Evolutionary conservation across 1,284 basidiomycete genomes (phyloP).

Genomic region (Trametes hirsuta): DNA sequence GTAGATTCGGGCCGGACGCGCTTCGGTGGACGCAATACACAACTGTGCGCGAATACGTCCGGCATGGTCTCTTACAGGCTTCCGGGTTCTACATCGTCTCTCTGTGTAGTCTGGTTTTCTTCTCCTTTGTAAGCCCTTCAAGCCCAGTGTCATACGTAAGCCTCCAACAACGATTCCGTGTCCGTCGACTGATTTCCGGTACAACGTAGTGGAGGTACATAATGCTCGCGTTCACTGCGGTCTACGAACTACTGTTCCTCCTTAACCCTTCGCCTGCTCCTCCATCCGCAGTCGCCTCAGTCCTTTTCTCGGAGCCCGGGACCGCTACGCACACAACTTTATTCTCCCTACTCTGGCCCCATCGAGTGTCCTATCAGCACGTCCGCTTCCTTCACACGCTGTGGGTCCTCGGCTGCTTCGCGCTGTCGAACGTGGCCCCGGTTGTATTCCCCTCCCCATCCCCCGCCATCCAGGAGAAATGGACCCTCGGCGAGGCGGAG

Average conservation of each 20-base stretch:
- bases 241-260: slow-evolving; percentile 65
- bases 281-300: slow-evolving; percentile 26
- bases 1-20: slow-evolving; percentile 77
- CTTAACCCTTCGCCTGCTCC: slow-evolving; percentile 55
- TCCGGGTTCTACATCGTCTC: slow-evolving; percentile 77
- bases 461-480: slow-evolving; percentile 13
- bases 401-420: slow-evolving; percentile 73
- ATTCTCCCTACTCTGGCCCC: slow-evolving; percentile 60
- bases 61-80: slow-evolving; percentile 66
- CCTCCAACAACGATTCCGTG: background rate
- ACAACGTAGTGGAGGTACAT: slow-evolving; percentile 75
- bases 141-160: slow-evolving; percentile 10
- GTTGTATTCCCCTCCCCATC: slow-evolving; percentile 51
- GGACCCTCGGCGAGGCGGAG: slow-evolving; percentile 15
- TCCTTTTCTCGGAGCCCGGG: slow-evolving; percentile 36
- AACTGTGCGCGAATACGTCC: slow-evolving; percentile 72
- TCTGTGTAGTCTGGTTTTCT: slow-evolving; percentile 61
- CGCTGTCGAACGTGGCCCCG: slow-evolving; percentile 68
- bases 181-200: background rate
- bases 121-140: slow-evolving; percentile 63
- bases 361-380: slow-evolving; percentile 72
- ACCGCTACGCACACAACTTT: slow-evolving; percentile 35
- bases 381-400: slow-evolving; percentile 76
- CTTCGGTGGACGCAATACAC: slow-evolving; percentile 67
- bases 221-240: slow-evolving; percentile 60